These are phyloP conservation scores for Penstemon davidsonii DNA, from an alignment of 257 asterid genomes.

Conservation along the genomic window DNA sequence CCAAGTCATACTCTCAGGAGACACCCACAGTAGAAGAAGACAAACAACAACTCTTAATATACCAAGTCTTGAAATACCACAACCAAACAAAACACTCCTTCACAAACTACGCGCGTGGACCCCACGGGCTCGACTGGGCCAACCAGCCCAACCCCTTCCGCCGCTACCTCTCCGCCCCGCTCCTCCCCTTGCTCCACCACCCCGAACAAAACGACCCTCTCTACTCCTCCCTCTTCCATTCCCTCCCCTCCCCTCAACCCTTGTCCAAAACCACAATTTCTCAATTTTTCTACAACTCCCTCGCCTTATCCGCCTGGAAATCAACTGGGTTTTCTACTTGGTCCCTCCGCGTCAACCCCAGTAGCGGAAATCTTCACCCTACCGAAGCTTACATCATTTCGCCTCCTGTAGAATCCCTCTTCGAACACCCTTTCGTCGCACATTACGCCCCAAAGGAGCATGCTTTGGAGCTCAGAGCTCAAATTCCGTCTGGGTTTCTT, in stretches of 20 bases:
- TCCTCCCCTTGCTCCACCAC: constrained; percentile 69
- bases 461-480: constrained; percentile 74
- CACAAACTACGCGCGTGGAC: constrained; percentile 77
- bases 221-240: constrained; percentile 50
- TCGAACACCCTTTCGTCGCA: constrained; percentile 56
- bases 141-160: constrained; percentile 98
- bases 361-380: constrained; percentile 95
- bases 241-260: constrained; percentile 58
- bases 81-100: constrained; percentile 74
- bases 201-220: constrained; percentile 33
- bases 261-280: constrained; percentile 61
- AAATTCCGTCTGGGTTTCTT: constrained; percentile 50
- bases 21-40: constrained; percentile 28
- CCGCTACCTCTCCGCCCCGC: constrained; percentile 68
- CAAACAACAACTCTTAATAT: constrained; percentile 35
- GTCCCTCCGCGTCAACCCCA: constrained; percentile 97
- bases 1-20: constrained; percentile 47
- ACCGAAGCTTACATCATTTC: constrained; percentile 80
- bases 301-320: constrained; percentile 92
- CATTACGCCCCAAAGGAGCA: constrained; percentile 96
- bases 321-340: constrained; percentile 77
- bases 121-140: constrained; percentile 93
- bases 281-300: constrained; percentile 57
- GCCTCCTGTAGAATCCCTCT: constrained; percentile 57
- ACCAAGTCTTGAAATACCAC: constrained; percentile 69